A percentile compares a stretch with the other conserved stretches of the same genome.
phyloP scores from a whole-genome alignment of 768 basidiomycete species.

The Kwoniella bestiolae region DNA sequence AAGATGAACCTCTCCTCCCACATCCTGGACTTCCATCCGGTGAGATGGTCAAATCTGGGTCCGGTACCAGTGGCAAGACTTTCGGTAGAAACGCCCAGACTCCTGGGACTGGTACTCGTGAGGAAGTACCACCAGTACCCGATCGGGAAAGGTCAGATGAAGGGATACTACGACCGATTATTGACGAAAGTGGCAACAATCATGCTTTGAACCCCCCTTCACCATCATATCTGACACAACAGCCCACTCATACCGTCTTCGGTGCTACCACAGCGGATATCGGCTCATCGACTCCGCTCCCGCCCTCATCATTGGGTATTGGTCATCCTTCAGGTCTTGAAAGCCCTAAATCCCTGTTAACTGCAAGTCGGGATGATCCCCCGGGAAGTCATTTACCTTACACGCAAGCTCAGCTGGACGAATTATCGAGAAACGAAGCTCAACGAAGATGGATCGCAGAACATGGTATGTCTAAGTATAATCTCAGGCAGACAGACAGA shows the following conservation, averaged over 20 bases:
- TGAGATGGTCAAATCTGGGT: not conserved
- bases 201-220: not conserved
- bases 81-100: conserved; percentile 5
- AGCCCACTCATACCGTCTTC: not conserved
- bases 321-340: not conserved
- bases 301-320: not conserved
- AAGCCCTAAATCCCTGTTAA: not conserved
- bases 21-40: not conserved
- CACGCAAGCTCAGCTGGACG: no score
- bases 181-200: not conserved
- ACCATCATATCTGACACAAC: not conserved
- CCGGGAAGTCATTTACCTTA: not conserved
- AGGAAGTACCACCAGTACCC: not conserved
- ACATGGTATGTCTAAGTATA: no score
- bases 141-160: not conserved
- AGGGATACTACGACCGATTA: not conserved
- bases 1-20: not conserved
- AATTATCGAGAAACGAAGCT: no score
- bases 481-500: no score
- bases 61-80: not conserved
- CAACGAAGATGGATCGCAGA: no score
- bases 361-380: not conserved
- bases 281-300: not conserved
- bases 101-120: not conserved
- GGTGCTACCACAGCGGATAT: not conserved